Evolutionary conservation across 305 asterid species (phyloP), one percentile per base, ranked within the genome.

Genomic region (Fraxinus paxiana): DNA sequence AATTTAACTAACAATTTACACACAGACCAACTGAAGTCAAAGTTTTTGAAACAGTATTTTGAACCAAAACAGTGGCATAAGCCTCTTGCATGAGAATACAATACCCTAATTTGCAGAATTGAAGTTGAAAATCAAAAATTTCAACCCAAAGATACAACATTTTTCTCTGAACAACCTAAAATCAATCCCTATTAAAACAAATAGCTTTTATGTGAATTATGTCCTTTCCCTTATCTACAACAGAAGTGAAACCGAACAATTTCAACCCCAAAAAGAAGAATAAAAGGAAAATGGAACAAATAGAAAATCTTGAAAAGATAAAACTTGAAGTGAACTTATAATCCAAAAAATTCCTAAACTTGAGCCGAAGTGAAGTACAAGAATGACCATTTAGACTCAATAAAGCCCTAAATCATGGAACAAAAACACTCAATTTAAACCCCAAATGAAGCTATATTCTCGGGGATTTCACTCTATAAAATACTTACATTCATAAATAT

Each of bases 401-500:
- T 85, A 81, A 71, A 86, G 79, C 87, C 88, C 89, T 88, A 88
- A 87, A 83, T 84, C 86, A 65, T 24, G 74, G 15, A 76, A 75
- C 30, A 34, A 15, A 30, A 54, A n/a, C 80, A 85, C 77, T 77
- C 84, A 87, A 87, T 84, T n/a, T 12, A 85, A 76, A 77, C 63
- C 85, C 73, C 61, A 73, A 87, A 79, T 72, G 80, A 75, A 67
- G 80, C 75, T 70, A 76, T 24, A 78, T 13, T 83, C 70, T 22
- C 78, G 79, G 81, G 80, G 76, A 77, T 24, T 69, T 20, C 81
- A 17, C 13, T 30, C 35, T 79, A 78, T 43, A 17, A 77, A 37
- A 37, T n/a, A 31, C 59, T 28, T 31, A 75, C 20, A 74, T 31
- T 73, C 80, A 67, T 63, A 79, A 84, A 78, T 83, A 69, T 69